phyloP scores from a whole-genome alignment of 2,329 filamentous ascomycete genomes.

The Chrysosporium keratinophilum region DNA sequence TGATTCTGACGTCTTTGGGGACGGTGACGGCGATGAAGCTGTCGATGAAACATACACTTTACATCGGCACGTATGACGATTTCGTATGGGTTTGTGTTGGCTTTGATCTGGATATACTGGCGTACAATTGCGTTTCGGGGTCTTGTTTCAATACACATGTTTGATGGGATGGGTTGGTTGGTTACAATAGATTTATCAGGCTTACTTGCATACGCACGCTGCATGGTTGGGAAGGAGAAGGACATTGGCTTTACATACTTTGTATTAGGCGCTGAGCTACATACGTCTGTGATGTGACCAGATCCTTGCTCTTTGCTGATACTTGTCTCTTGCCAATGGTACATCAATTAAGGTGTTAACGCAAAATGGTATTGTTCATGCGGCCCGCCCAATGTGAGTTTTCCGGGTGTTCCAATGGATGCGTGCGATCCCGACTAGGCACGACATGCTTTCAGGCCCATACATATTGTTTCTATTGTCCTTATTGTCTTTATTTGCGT shows the following conservation, averaged over 20 bases:
- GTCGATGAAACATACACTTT: slow-evolving; percentile 32
- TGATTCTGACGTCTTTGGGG: slow-evolving; percentile 40
- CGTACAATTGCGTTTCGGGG: slow-evolving; percentile 4
- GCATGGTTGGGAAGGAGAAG: not conserved
- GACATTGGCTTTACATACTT: not conserved
- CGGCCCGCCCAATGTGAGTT: too few relatives aligned
- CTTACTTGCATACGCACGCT: not conserved
- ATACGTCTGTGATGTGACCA: not conserved
- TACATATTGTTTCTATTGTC: too few relatives aligned
- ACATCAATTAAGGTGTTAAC: too few relatives aligned
- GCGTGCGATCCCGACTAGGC: too few relatives aligned
- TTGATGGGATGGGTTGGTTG: slow-evolving; percentile 17
- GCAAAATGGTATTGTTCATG: too few relatives aligned
- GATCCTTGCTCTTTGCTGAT: too few relatives aligned
- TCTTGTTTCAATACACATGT: not conserved
- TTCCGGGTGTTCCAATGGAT: too few relatives aligned
- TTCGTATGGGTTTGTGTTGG: not conserved
- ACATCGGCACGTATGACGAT: slow-evolving; percentile 27
- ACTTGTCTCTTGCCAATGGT: too few relatives aligned
- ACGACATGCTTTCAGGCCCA: too few relatives aligned
- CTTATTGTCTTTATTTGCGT: too few relatives aligned
- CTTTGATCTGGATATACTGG: not conserved
- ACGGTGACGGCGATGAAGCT: slow-evolving; percentile 31
- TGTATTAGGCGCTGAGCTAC: not conserved
- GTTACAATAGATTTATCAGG: not conserved